Percentiles rank a stretch among this genome's conserved stretches.
phyloP scores from a whole-genome alignment of 2,329 filamentous ascomycete species.

The Trichoderma harzianum region DNA sequence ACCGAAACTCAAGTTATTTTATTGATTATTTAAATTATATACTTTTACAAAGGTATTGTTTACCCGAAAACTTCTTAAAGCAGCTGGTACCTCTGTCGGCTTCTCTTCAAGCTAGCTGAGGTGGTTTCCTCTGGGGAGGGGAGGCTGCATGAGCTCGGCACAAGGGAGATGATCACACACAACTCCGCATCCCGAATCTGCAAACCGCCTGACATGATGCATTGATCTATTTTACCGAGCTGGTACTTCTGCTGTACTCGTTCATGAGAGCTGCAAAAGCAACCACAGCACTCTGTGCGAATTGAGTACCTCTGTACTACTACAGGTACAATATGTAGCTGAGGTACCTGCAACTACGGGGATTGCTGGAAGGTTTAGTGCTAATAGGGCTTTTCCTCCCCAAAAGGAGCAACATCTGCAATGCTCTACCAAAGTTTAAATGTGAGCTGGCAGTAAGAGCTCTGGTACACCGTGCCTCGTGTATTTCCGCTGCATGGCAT shows the following conservation, averaged over 20 bases:
- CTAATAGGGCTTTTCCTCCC: not conserved
- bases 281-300: not conserved
- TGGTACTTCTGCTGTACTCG: not conserved
- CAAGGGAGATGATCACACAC: constrained; percentile 6
- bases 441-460: not conserved
- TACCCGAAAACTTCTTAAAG: not conserved
- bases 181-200: constrained; percentile 9
- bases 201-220: not conserved
- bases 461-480: not conserved
- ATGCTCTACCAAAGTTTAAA: not conserved
- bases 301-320: not conserved
- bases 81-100: not conserved
- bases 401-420: not conserved
- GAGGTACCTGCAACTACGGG: not conserved
- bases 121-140: not conserved
- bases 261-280: not conserved
- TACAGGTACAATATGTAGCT: not conserved
- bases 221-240: not conserved
- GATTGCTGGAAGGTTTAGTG: not conserved
- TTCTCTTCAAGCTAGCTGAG: not conserved
- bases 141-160: constrained; percentile 3
- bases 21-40: not conserved
- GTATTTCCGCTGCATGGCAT: not conserved
- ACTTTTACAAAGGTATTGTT: not conserved
- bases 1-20: not conserved